Conservation (phyloP, 2,329 filamentous ascomycete species). For the Rutstroemia sp. region DNA sequence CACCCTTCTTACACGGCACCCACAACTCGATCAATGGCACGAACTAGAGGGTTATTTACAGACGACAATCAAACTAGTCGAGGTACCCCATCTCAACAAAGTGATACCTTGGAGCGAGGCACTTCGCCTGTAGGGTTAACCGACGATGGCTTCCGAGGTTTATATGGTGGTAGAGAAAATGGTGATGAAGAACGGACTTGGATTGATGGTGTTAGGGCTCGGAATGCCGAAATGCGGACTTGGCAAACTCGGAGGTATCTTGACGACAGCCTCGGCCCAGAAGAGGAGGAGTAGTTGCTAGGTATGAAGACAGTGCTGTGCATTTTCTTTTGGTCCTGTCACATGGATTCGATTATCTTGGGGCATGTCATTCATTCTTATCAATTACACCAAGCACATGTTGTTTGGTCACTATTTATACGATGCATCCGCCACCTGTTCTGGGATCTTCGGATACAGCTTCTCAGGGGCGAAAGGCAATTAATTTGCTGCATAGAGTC, state of each 20-base stretch:
- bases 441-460: too few species aligned
- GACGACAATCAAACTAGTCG: background rate
- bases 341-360: too few species aligned
- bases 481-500: too few species aligned
- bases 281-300: slow-evolving; percentile 18
- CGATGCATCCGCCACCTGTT: too few species aligned
- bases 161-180: slow-evolving; percentile 44
- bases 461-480: too few species aligned
- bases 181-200: slow-evolving; percentile 33
- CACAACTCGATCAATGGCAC: slow-evolving; percentile 14
- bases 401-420: too few species aligned
- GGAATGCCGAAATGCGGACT: slow-evolving; percentile 20
- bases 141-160: slow-evolving; percentile 38
- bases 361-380: too few species aligned
- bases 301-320: background rate
- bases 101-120: background rate
- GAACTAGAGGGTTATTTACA: background rate
- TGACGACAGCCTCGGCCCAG: slow-evolving; percentile 20
- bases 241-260: slow-evolving; percentile 10
- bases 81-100: background rate
- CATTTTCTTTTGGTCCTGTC: background rate
- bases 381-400: too few species aligned
- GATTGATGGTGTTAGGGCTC: slow-evolving; percentile 31
- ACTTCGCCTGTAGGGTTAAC: slow-evolving; percentile 34
- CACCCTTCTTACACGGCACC: slow-evolving; percentile 40